Percentiles rank a stretch among this genome's conserved stretches.
These are phyloP conservation scores for Panicum hallii DNA, from an alignment of 202 grass and related monocot genomes.

Conservation along the genomic window DNA sequence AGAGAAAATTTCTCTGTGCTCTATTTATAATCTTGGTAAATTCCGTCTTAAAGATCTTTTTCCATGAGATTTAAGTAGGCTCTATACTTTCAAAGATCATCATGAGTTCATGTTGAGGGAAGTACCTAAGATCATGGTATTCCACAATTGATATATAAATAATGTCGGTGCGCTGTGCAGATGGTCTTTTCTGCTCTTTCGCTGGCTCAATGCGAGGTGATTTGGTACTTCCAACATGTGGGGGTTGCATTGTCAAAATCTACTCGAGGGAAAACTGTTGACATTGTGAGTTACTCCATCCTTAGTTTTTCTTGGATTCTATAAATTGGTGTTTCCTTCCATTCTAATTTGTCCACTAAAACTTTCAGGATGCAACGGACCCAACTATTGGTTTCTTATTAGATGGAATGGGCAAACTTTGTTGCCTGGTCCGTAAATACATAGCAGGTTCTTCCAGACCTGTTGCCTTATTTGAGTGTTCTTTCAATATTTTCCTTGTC, in stretches of 20 bases:
- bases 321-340: slow-evolving; percentile 32
- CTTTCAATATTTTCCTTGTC: slow-evolving; percentile 2
- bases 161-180: slow-evolving; percentile 52
- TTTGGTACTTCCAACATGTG: slow-evolving; percentile 99
- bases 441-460: slow-evolving; percentile 72
- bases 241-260: slow-evolving; percentile 85
- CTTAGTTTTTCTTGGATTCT: slow-evolving; percentile 37
- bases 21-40: background rate
- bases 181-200: slow-evolving; percentile 99
- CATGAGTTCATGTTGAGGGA: background rate
- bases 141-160: slow-evolving; percentile 25
- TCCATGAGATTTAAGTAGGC: background rate
- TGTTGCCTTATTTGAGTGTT: slow-evolving; percentile 25
- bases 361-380: slow-evolving; percentile 89
- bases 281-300: slow-evolving; percentile 73
- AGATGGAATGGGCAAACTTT: slow-evolving; percentile 95
- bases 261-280: slow-evolving; percentile 77
- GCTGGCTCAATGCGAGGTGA: slow-evolving; percentile 84
- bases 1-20: background rate
- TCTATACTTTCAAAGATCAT: background rate
- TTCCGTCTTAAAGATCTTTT: background rate
- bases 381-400: slow-evolving; percentile 93
- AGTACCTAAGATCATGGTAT: slow-evolving; percentile 21
- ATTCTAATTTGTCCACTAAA: slow-evolving; percentile 46
- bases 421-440: slow-evolving; percentile 95